Percentiles rank a stretch among this genome's conserved stretches.
Evolutionary conservation across 2,329 filamentous ascomycete genomes (phyloP).

Genomic region (Blastomyces percursus): DNA sequence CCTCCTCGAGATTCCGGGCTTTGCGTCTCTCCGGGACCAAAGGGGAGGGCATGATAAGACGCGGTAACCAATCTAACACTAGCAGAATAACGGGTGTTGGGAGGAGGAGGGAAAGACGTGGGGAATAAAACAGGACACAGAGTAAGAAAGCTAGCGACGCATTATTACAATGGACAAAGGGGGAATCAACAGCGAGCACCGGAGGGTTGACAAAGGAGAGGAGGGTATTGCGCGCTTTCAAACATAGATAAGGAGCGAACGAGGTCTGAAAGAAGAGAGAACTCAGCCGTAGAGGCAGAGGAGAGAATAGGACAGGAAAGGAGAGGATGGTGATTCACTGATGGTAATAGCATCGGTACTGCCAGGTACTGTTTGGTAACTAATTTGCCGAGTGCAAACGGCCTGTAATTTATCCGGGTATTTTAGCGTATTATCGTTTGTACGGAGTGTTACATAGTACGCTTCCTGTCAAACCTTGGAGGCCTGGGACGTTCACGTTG

Average conservation of each 20-base stretch:
- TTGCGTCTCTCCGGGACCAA: conserved; percentile 26
- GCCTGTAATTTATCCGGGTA: not conserved
- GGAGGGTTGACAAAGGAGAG: not conserved
- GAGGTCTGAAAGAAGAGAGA: not conserved
- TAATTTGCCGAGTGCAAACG: too few relatives aligned
- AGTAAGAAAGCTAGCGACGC: not conserved
- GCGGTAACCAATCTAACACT: not conserved
- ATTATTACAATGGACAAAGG: not conserved
- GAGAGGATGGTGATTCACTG: not conserved
- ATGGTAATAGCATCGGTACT: too few relatives aligned
- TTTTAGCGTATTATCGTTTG: too few relatives aligned
- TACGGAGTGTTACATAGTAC: too few relatives aligned
- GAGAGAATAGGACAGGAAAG: not conserved
- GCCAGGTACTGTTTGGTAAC: too few relatives aligned
- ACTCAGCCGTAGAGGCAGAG: not conserved
- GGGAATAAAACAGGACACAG: not conserved
- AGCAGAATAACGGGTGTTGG: not conserved
- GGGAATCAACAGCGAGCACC: not conserved
- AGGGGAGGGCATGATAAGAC: conserved; percentile 23
- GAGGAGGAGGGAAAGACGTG: not conserved
- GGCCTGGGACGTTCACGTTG: too few relatives aligned
- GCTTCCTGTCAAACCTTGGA: too few relatives aligned
- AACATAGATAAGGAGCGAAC: not conserved
- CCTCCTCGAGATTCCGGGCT: conserved; percentile 26
- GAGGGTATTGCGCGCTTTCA: not conserved